Percentiles rank a stretch among this genome's conserved stretches.
Conservation (phyloP, 805 yeast species). For the Wickerhamiella kazuoi region DNA sequence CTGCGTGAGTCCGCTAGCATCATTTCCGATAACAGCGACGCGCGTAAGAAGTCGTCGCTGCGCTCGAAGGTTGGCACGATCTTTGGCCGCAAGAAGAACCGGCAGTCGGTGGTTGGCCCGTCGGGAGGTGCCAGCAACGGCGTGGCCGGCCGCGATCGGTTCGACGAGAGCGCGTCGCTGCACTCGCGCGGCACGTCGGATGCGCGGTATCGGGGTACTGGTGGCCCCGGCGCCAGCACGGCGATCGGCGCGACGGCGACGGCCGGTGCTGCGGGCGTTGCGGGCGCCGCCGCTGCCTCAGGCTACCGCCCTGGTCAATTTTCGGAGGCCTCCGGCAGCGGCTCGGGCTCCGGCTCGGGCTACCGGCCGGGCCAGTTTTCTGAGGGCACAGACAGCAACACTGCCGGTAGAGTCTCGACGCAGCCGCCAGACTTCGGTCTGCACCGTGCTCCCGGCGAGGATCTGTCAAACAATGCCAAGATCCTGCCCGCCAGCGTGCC, state of each 20-base stretch:
- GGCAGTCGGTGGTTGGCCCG: neutral
- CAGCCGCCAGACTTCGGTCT: constrained; percentile 12
- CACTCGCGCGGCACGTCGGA: neutral
- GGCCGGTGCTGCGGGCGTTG: neutral
- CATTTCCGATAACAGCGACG: constrained; percentile 3
- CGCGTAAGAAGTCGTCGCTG: constrained; percentile 9
- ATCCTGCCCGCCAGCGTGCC: neutral
- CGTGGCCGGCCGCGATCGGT: neutral
- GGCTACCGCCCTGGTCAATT: neutral
- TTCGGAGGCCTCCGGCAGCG: neutral
- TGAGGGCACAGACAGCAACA: neutral
- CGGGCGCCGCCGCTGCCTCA: neutral
- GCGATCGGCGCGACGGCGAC: neutral
- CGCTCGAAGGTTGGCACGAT: constrained; percentile 23
- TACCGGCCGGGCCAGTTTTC: neutral
- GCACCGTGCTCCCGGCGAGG: constrained; percentile 4
- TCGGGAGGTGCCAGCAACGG: neutral
- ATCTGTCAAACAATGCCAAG: neutral
- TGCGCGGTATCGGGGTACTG: neutral
- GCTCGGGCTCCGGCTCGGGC: neutral
- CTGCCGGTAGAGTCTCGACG: constrained; percentile 3
- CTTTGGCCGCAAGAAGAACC: constrained; percentile 18
- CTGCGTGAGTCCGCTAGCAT: constrained; percentile 5
- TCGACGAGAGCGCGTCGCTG: neutral
- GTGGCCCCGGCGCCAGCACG: neutral